Evolutionary conservation across 2,329 filamentous ascomycete species (phyloP), one percentile per base, ranked within the genome.

Genomic region (Aspergillus phoenicis): DNA sequence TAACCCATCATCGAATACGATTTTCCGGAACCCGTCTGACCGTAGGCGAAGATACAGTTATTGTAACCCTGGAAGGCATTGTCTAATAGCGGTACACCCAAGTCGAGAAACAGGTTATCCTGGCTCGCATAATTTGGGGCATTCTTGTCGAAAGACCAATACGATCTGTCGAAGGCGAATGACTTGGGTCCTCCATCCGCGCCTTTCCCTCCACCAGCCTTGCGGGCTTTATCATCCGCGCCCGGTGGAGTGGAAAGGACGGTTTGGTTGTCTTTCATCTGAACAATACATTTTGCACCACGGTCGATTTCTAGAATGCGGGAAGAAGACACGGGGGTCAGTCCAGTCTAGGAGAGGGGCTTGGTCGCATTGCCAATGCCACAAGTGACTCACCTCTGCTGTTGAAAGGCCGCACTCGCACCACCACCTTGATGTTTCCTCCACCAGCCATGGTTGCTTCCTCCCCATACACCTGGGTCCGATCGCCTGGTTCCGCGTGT

Each of bases 1-100:
- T 98, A 99, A 52, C 95, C 95, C 95, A 99, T 99, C 94, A 99
- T 99, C 33, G 93, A 97, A 78, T 99, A 99, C 15, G 93, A 97
- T 81, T 99, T 99, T 78, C 95, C 95, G 1, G 95, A 98, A 68
- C 95, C 95, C 2, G 95, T 99, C 81, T 99, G 95, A 17, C 95
- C 95, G 75, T 99, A 99, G 13, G 95, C 95, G 75, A 99, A 99
- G 73, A 99, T 99, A 83, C 95, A 99, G 78, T 98, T 99, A 83
- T 99, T 98, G 82, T 98, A 99, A 48, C 95, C 95, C 72, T 94
- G 88, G 75, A 99, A 99, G 17, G 95, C 95, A 85, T 99, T 99
- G 81, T 99, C 94, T 68, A 99, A 85, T 61, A 99, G 84, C 57
- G 95, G 95, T 68, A 88, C 87, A 64, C 95, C 95, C 64, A 99